Base-by-base conservation (phyloP, 2,329 filamentous ascomycete genomes). In the Epichloe brachyelytri region DNA sequence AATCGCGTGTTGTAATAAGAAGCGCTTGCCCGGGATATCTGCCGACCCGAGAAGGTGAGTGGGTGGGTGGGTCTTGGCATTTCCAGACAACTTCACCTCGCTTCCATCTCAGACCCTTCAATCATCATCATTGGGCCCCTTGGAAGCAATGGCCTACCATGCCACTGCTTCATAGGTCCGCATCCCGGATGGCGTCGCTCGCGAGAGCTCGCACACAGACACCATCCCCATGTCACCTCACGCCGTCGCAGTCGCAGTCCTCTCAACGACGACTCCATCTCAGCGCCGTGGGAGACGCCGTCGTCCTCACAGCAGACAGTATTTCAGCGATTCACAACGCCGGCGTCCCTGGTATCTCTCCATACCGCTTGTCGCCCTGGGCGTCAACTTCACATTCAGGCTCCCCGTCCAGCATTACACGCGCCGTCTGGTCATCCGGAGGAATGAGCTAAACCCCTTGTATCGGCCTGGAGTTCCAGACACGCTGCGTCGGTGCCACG, bases 291-390 rank as follows among this genome's bases (percentile, higher is more conserved):
- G 61, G 59, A 8, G 62, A 65, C n/a, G 58, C 59, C 39, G 60
- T 76, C 49, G 59, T 69, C 26, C 56, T 62, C 46, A 66, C 73
- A 3, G 70, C 75, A 34, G 62, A 71, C 48, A 58, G 68, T 53
- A 68, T 80, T 47, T 60, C 68, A 37, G 63, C 63, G 44, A 49
- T 74, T 10, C 77, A 81, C 58, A 51, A 59, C 46, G 66, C 67
- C 22, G 69, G 71, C 38, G 59, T 74, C 1, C 77, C 1, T 81
- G 78, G 78, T 78, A 68, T 56, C 55, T 78, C 34, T 68, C 71
- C 30, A 76, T 81, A 45, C 76, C 78, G 4, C 64, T 76, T n/a
- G 63, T 76, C 14, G 74, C 75, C 6, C 54, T 78, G 2, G 60
- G 64, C 44, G 62, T 78, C 58, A 74, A 69, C 60, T 57, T 71